A percentile compares a stretch with the other conserved stretches of the same genome.
Evolutionary conservation across 2,329 filamentous ascomycete species (phyloP).

Genomic region (Akanthomyces lecanii): DNA sequence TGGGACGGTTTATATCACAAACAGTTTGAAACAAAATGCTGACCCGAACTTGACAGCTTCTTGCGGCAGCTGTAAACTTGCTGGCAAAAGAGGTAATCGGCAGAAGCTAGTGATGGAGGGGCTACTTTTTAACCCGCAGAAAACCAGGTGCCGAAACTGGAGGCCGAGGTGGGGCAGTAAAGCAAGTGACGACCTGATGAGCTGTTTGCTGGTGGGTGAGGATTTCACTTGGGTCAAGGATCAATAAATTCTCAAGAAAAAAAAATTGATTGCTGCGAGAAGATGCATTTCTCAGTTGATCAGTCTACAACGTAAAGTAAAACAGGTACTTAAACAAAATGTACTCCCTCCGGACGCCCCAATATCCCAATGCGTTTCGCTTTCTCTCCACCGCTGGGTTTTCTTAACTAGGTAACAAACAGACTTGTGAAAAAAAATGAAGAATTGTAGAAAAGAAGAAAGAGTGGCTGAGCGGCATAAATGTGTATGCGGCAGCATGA

Average conservation of each 20-base stretch:
- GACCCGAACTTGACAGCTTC: neutral
- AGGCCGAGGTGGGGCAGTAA: slow-evolving; percentile 13
- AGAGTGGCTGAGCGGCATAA: neutral
- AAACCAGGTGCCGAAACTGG: neutral
- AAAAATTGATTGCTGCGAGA: neutral
- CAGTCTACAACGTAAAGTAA: slow-evolving; percentile 13
- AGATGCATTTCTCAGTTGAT: slow-evolving; percentile 5
- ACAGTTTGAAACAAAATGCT: too few relatives aligned
- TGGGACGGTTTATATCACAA: neutral
- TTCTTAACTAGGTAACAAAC: slow-evolving; percentile 4
- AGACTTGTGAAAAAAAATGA: slow-evolving; percentile 5
- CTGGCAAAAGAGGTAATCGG: neutral
- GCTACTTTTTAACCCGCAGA: slow-evolving; percentile 9
- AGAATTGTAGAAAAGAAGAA: slow-evolving; percentile 15
- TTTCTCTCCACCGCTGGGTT: slow-evolving; percentile 3
- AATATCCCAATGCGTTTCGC: slow-evolving; percentile 11
- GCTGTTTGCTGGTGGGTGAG: neutral
- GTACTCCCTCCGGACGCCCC: slow-evolving; percentile 13
- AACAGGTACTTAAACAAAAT: slow-evolving; percentile 13
- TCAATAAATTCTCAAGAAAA: neutral
- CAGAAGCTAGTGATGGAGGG: slow-evolving; percentile 12
- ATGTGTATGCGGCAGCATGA: neutral
- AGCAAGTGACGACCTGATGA: neutral
- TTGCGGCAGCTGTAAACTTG: neutral
- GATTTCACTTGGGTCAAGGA: neutral